Base-by-base conservation (phyloP, 2,329 filamentous ascomycete genomes). In the Pseudocercospora musae region DNA sequence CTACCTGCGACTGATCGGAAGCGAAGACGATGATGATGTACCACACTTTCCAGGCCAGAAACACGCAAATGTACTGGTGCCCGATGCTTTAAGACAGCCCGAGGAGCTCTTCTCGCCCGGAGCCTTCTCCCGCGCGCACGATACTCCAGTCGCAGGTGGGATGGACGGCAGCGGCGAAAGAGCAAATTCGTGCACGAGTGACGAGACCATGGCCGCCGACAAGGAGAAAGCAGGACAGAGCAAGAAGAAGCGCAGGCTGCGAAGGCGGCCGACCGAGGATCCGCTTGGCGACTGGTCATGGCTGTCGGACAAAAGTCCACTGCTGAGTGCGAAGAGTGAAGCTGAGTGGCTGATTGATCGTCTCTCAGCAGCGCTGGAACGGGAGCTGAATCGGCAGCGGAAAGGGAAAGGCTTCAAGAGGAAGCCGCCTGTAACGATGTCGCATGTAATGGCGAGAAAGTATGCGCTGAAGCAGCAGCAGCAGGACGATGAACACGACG, bases 291-390 rank as follows among this genome's bases (percentile, higher is more conserved):
- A 81, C 65, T 92, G 89, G 89, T 90, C 87, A 33, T 93, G 90
- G 90, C 82, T 92, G 1, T 89, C 87, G 0, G 81, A 85, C 52
- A 78, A 84, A 13, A 90, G 86, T 67, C 89, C 89, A 3, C 78
- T 92, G 11, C 88, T 91, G 85, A 85, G 87, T 2, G 82, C 82
- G 53, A 83, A 86, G 70, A 84, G 85, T 60, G 89, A 92, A 76
- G 83, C 85, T 13, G 85, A 91, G 72, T 92, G 89, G 89, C 85
- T 92, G 37, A 74, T 92, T 44, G 86, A 91, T 63, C 81, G 84
- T 63, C 74, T 92, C 57, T 83, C 83, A 63, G 79, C 80, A 57
- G 82, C 78, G 62, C 77, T 93, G 40, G 80, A 84, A 56, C 74
- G 77, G 11, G 81, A 85, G 73, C 72, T 85, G 48, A 76, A 76